phyloP scores from a whole-genome alignment of 176 grass and related monocot species.

The Zoysia pacifica region DNA sequence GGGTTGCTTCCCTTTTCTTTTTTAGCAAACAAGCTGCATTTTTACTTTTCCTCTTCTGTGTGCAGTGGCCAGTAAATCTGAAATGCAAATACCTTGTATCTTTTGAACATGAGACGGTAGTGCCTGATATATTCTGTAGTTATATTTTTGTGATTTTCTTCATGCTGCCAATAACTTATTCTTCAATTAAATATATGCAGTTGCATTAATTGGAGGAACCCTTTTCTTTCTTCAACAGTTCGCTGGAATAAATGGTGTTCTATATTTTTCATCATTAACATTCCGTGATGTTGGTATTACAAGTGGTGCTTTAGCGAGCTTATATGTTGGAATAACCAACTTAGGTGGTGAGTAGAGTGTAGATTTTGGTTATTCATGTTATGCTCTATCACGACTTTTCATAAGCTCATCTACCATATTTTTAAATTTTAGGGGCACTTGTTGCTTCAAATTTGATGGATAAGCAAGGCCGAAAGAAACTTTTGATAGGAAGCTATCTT shows the following conservation, averaged over 20 bases:
- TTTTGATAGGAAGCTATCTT: conserved; percentile 93
- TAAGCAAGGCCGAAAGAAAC: conserved; percentile 89
- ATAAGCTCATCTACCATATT: conserved; percentile 37
- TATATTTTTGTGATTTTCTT: conserved; percentile 45
- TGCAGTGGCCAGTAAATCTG: background rate
- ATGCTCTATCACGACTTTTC: conserved; percentile 18
- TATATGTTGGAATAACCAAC: conserved; percentile 96
- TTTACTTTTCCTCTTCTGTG: conserved; percentile 12
- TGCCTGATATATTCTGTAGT: conserved; percentile 6
- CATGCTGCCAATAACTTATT: conserved; percentile 32
- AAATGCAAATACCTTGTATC: conserved; percentile 20
- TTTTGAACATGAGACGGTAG: conserved; percentile 10
- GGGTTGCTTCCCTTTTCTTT: background rate
- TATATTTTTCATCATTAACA: conserved; percentile 99
- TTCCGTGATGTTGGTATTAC: conserved; percentile 97
- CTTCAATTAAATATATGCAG: conserved; percentile 49
- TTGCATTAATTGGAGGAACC: conserved; percentile 93
- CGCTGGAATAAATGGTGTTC: conserved; percentile 99
- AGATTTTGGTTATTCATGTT: conserved; percentile 28
- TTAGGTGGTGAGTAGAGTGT: conserved; percentile 69
- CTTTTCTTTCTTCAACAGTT: conserved; percentile 99
- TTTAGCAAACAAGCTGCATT: conserved; percentile 7
- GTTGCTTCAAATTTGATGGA: conserved; percentile 94
- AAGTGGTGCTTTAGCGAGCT: conserved; percentile 75
- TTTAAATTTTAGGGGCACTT: conserved; percentile 64